Base-by-base conservation (phyloP, 805 yeast species). In the Monosporozyma aquatica region DNA sequence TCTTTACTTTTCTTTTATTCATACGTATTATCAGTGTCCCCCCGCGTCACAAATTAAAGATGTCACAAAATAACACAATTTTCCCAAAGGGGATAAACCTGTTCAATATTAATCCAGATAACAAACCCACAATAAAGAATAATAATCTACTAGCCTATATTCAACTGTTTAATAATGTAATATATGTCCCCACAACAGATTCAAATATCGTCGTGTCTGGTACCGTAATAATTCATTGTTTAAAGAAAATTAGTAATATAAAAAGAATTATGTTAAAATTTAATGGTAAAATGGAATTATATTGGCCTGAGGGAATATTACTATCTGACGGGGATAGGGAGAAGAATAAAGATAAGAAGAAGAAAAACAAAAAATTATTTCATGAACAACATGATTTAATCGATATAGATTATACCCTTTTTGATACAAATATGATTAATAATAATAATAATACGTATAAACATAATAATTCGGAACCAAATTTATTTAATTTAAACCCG, bases 281-380 rank as follows among this genome's bases (percentile, higher is more conserved):
- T 50, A 69, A 69, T 36, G 96, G 95, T 1, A 53, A 58, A 1
- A 73, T 82, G 28, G 70, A 81, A 48, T 86, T 95, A 0, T 95
- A 87, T 46, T 87, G 96, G 96, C 96, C 96, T 2, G 96, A 90
- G 56, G 97, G 97, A 1, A 87, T 89, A 4, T 7, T 25, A 15
- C 6, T n/a, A n/a, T n/a, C n/a, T n/a, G n/a, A n/a, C n/a, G n/a
- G n/a, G n/a, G n/a, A n/a, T n/a, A n/a, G n/a, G n/a, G n/a, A n/a
- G n/a, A n/a, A n/a, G n/a, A n/a, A n/a, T n/a, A n/a, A n/a, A n/a
- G n/a, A n/a, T n/a, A n/a, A n/a, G n/a, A n/a, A n/a, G n/a, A n/a
- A n/a, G 2, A 15, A 36, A 66, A 67, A 13, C 81, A 77, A 11
- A 15, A 36, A 23, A 10, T 7, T 37, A 5, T 78, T 73, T 45